Conservation (phyloP, 805 yeast species). For the Wickerhamomyces kurtzmanii region DNA sequence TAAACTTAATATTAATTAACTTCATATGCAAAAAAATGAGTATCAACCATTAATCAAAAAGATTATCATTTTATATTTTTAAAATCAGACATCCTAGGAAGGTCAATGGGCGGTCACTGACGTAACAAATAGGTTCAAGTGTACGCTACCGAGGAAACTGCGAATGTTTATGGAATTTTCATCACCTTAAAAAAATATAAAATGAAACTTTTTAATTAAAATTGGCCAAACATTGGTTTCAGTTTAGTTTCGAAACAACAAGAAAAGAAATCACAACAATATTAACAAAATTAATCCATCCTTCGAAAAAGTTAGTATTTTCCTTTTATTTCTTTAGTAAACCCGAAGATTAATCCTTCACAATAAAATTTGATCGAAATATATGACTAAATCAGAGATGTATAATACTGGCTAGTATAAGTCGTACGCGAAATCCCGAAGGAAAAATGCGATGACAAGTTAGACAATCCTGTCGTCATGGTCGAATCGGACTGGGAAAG, state of each 20-base stretch:
- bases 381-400: constrained; percentile 42
- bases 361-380: neutral
- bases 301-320: too few species aligned
- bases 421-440: constrained; percentile 32
- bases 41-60: neutral
- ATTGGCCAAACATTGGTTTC: neutral
- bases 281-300: constrained; percentile 2
- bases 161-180: constrained; percentile 79
- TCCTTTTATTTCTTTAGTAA: too few species aligned
- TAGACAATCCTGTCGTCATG: constrained; percentile 75
- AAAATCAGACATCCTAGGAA: constrained; percentile 89
- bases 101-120: constrained; percentile 82
- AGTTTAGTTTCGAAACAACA: constrained; percentile 2
- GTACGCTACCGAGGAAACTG: constrained; percentile 95
- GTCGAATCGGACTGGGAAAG: constrained; percentile 93
- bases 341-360: neutral
- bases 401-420: constrained; percentile 82
- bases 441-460: constrained; percentile 19
- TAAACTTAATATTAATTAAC: neutral
- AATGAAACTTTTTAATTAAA: constrained; percentile 3
- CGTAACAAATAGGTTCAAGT: constrained; percentile 53
- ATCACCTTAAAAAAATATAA: constrained; percentile 38
- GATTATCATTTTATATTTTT: constrained; percentile 1
- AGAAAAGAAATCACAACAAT: constrained; percentile 3
- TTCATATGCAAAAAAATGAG: neutral